These are phyloP conservation scores for Teratosphaeria pseudoeucalypti DNA, from an alignment of 2,329 filamentous ascomycete genomes.

Conservation along the genomic window DNA sequence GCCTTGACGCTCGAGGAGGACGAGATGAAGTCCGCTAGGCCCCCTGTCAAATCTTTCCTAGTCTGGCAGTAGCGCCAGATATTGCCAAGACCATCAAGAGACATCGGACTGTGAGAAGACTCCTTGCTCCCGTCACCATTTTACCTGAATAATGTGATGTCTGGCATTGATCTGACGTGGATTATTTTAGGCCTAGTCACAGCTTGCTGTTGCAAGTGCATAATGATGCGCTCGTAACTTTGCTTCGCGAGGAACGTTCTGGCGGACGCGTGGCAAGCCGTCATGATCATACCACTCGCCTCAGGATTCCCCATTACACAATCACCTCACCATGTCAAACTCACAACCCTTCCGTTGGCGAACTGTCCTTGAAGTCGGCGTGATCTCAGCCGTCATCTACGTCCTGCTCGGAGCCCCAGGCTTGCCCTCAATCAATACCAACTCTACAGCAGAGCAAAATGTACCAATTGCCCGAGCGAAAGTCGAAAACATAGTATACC, in stretches of 20 bases:
- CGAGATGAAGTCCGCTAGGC: not conserved
- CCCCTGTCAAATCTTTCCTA: not conserved
- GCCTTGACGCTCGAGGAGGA: not conserved
- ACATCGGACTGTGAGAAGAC: not conserved
- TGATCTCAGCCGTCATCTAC: constrained; percentile 23
- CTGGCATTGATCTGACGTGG: no score
- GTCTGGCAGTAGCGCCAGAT: not conserved
- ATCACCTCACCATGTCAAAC: constrained; percentile 1
- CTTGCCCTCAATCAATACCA: constrained; percentile 2
- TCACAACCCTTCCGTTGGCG: constrained; percentile 14
- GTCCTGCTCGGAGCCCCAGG: constrained; percentile 23
- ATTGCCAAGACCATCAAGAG: not conserved
- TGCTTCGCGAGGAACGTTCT: not conserved
- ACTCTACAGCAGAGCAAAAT: constrained; percentile 2
- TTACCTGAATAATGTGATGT: no score
- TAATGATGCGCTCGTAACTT: not conserved
- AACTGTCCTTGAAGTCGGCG: constrained; percentile 22
- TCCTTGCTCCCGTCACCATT: no score
- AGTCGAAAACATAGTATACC: constrained; percentile 32
- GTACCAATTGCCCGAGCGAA: constrained; percentile 13
- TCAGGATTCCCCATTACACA: not conserved
- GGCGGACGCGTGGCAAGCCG: not conserved
- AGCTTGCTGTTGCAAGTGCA: not conserved
- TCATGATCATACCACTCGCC: not conserved
- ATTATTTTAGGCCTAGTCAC: no score